Percentiles rank a stretch among this genome's conserved stretches.
Evolutionary conservation across 2,329 filamentous ascomycete species (phyloP).

Genomic region (Nemania abortiva): DNA sequence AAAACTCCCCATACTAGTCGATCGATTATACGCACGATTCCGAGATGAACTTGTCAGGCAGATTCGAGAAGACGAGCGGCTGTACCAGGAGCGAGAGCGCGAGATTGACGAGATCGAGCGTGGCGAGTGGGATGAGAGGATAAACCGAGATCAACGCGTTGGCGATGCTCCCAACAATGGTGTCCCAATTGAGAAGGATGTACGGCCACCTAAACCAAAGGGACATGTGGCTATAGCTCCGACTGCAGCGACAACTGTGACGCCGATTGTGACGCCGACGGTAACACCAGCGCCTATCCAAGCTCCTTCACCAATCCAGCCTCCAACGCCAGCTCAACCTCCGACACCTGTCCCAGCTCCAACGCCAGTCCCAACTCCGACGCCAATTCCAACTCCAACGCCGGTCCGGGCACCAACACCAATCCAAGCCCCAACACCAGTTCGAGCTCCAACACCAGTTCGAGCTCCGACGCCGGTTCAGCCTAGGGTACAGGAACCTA

Average conservation of each 20-base stretch:
- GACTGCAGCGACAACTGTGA: slow-evolving; percentile 12
- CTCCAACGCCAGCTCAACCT: not conserved
- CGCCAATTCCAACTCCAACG: not conserved
- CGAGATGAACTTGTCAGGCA: slow-evolving; percentile 75
- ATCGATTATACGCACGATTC: slow-evolving; percentile 81
- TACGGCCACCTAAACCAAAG: slow-evolving; percentile 39
- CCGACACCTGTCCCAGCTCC: not conserved
- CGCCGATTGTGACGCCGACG: not conserved
- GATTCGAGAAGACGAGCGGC: slow-evolving; percentile 80
- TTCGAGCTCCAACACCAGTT: not conserved
- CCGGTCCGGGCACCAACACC: not conserved
- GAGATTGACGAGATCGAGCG: slow-evolving; percentile 78
- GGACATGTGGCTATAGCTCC: slow-evolving; percentile 41
- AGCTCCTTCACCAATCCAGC: not conserved
- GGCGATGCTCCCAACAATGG: slow-evolving; percentile 38
- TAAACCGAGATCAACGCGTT: slow-evolving; percentile 39
- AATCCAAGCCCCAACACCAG: not conserved
- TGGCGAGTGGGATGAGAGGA: slow-evolving; percentile 52
- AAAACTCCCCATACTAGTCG: slow-evolving; percentile 76
- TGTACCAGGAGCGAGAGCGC: slow-evolving; percentile 70
- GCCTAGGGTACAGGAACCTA: slow-evolving; percentile 37
- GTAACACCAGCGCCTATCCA: not conserved
- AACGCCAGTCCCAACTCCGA: not conserved
- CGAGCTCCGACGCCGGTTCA: slow-evolving; percentile 38
- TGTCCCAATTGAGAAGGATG: slow-evolving; percentile 33